Percentiles rank a stretch among this genome's conserved stretches.
These are phyloP conservation scores for Colletotrichum karsti DNA, from an alignment of 2,329 filamentous ascomycete genomes.

Conservation along the genomic window DNA sequence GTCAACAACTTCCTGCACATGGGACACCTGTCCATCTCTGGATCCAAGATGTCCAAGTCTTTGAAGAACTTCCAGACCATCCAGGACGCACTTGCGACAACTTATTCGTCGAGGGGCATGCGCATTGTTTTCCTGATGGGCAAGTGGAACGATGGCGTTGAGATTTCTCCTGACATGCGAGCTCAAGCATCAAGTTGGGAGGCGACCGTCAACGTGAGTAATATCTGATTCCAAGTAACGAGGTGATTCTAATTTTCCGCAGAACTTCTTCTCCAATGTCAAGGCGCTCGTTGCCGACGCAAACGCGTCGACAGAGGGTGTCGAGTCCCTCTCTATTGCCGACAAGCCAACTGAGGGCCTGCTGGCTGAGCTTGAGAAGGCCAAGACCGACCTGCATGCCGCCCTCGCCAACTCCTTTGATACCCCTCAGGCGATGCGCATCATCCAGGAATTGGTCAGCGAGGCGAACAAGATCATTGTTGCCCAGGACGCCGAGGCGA, in stretches of 20 bases:
- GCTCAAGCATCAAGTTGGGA: slow-evolving; percentile 82
- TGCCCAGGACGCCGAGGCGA: slow-evolving; percentile 44
- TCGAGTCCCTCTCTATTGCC: slow-evolving; percentile 49
- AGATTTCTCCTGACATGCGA: slow-evolving; percentile 86
- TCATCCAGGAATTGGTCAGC: slow-evolving; percentile 81
- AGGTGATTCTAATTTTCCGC: slow-evolving; percentile 5
- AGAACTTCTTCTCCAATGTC: slow-evolving; percentile 68
- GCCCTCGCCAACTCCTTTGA: slow-evolving; percentile 88
- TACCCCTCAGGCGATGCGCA: slow-evolving; percentile 80
- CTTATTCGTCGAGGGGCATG: slow-evolving; percentile 81
- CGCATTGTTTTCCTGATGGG: slow-evolving; percentile 89
- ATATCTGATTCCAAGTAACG: background rate
- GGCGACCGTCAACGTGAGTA: slow-evolving; percentile 71
- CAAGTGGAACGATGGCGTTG: slow-evolving; percentile 89
- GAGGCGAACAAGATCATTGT: slow-evolving; percentile 71
- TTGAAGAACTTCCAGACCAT: slow-evolving; percentile 98
- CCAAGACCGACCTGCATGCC: slow-evolving; percentile 60
- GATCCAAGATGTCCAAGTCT: slow-evolving; percentile 95
- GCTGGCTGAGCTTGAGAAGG: slow-evolving; percentile 55
- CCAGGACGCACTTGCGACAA: slow-evolving; percentile 75
- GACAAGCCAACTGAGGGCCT: slow-evolving; percentile 40
- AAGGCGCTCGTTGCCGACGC: slow-evolving; percentile 63
- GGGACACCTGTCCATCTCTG: slow-evolving; percentile 85
- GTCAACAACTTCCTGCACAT: slow-evolving; percentile 97
- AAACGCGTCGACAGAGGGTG: slow-evolving; percentile 37